Conservation (phyloP, 2,329 filamentous ascomycete species). For the Botryotinia narcissicola region DNA sequence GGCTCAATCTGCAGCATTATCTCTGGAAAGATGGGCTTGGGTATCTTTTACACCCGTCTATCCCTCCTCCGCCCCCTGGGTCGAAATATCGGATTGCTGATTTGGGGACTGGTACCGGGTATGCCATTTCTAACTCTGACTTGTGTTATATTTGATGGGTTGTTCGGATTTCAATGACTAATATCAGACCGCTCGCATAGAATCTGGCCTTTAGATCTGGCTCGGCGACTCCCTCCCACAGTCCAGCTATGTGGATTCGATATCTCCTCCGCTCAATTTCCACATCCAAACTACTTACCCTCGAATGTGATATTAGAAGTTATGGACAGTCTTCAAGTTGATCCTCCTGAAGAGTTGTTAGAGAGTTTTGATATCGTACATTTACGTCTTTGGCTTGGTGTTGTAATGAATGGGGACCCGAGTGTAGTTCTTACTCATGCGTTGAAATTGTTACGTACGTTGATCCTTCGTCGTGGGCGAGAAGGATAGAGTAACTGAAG, state of each 20-base stretch:
- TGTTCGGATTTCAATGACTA: background rate
- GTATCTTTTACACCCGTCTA: background rate
- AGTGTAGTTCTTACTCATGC: background rate
- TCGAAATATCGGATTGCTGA: background rate
- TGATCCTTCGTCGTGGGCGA: background rate
- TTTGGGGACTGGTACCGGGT: background rate
- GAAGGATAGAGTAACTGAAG: background rate
- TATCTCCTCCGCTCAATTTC: background rate
- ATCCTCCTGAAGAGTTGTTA: background rate
- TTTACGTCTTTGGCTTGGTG: background rate
- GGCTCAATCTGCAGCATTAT: background rate
- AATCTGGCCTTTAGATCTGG: background rate
- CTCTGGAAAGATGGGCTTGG: background rate
- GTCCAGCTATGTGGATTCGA: background rate
- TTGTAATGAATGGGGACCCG: background rate
- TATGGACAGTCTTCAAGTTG: background rate
- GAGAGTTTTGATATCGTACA: background rate
- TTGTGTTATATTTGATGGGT: accelerated
- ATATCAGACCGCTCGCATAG: background rate
- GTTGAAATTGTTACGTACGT: background rate
- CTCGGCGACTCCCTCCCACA: background rate
- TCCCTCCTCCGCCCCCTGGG: background rate
- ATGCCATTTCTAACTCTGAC: background rate
- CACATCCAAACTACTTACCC: background rate
- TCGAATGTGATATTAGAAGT: background rate